A percentile compares a stretch with the other conserved stretches of the same genome.
Conservation (phyloP, 2,329 filamentous ascomycete genomes). For the Colletotrichum viniferum region DNA sequence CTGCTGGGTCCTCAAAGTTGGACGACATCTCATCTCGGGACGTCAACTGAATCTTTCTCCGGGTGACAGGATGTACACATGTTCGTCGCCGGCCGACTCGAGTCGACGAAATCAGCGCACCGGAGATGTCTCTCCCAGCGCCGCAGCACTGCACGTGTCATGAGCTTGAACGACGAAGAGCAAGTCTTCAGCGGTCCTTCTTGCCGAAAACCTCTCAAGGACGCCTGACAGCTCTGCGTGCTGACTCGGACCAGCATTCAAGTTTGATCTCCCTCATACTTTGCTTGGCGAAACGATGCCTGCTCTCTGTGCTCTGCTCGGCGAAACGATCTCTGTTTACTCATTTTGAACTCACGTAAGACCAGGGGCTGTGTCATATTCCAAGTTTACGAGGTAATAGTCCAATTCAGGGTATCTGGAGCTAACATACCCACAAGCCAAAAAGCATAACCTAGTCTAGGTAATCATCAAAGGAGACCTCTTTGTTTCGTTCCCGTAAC, state of each 20-base stretch:
- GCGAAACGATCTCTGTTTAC: not conserved
- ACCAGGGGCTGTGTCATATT: not conserved
- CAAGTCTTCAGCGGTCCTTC: not conserved
- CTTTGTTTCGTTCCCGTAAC: not conserved
- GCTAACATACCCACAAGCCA: not conserved
- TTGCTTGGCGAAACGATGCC: constrained; percentile 6
- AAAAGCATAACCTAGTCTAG: not conserved
- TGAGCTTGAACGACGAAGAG: not conserved
- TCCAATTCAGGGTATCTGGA: constrained; percentile 13
- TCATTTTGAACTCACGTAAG: not conserved
- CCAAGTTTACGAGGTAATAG: not conserved
- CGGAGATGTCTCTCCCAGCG: not conserved
- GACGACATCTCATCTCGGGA: constrained; percentile 13
- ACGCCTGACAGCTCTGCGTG: not conserved
- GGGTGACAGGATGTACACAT: not conserved
- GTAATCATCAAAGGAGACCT: not conserved
- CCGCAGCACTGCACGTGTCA: not conserved
- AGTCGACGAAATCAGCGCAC: not conserved
- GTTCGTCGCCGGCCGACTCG: not conserved
- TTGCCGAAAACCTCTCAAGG: not conserved
- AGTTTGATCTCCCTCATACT: not conserved
- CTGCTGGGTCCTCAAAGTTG: not conserved
- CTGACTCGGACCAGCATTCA: not conserved
- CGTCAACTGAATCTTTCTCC: constrained; percentile 10
- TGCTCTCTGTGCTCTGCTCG: not conserved